Base-by-base conservation (phyloP, 805 yeast species). In the Grigorovia humatica region DNA sequence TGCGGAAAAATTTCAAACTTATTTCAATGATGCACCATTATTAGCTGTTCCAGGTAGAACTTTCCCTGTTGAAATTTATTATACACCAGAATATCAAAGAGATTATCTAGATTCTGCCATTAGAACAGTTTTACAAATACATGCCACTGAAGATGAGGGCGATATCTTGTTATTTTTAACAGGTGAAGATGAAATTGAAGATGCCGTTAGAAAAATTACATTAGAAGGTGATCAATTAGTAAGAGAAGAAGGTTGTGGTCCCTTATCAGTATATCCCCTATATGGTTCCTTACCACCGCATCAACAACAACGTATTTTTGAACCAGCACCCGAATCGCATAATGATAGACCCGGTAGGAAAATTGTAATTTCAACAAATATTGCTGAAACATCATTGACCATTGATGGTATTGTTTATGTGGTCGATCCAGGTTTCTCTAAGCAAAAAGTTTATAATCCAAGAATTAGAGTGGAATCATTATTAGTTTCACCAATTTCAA, bases 1-100 rank as follows among this genome's bases (percentile, higher is more conserved):
- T 72, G 97, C 98, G 2, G 93, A 89, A 68, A 93, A 91, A 74
- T 91, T 90, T 70, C 98, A 91, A 71, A 70, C 68, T 17, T 91
- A 93, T 68, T 91, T 93, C 73, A 79, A 83, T 65, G 81, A 84
- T 63, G 97, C 98, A 4, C 99, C 99, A 43, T 73, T 93, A 57
- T 77, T 91, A 55, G 96, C 97, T 0, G 98, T 91, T 47, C 97
- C 98, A 1, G 99, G 99, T 63, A 82, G 99, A 77, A 93, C 99
- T 1, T 93, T 82, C 65, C 98, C 98, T 0, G 99, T 91, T 47
- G 99, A 93, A 68, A 85, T 91, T 52, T 91, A 88, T 70, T 91
- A 93, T 68, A 93, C 99, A 0, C 96, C 97, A 18, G 98, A 93
- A 68, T 89, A 83, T 65, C 98, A 93, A 72, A 81, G 93, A 59